Evolutionary conservation across 306 rosid species (phyloP), one percentile per base, ranked within the genome.

Genomic region (Pyrus bretschneideri): DNA sequence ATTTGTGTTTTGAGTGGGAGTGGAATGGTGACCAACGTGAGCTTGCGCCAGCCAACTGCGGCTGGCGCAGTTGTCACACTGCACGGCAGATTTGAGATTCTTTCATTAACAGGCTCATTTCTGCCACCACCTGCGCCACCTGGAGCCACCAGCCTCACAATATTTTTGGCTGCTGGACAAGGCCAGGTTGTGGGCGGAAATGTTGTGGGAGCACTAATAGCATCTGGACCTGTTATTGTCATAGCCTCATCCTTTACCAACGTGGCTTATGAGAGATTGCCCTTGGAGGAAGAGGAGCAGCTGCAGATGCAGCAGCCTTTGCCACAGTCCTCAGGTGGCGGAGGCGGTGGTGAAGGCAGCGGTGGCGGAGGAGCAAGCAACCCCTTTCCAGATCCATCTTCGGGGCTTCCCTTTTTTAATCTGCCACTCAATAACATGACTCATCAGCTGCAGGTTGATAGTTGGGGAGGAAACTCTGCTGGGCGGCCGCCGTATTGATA

Each of bases 111-210:
- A 0, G 98, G 98, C 4, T 94, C 97, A 0, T 94, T 92, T 18
- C 27, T 94, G 5, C 98, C 98, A 9, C 97, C 98, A 0, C 98
- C 98, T 0, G 98, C 98, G 1, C 98, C 97, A 0, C 98, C 98
- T 0, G 96, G 97, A 0, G 97, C 97, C 0, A 94, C 98, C 0
- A 94, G 95, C 78, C 75, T 94, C 38, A 87, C 89, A 4, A 76
- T 94, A 19, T 92, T 92, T 12, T 85, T 94, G 23, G 90, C 91
- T n/a, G 97, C 96, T 1, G 98, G 98, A 0, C 95, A 92, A 54
- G 98, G 98, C 1, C 98, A 94, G 23, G 96, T 94, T 0, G 86
- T 94, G 4, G 98, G 98, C 52, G 98, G 98, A 0, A 94, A 92
- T 78, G 93, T 94, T 52, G 93, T 90, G 25, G 98, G 98, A 9